Evolutionary conservation across 352 stramenopile genomes (phyloP).

Genomic region (Phytophthora melonis): DNA sequence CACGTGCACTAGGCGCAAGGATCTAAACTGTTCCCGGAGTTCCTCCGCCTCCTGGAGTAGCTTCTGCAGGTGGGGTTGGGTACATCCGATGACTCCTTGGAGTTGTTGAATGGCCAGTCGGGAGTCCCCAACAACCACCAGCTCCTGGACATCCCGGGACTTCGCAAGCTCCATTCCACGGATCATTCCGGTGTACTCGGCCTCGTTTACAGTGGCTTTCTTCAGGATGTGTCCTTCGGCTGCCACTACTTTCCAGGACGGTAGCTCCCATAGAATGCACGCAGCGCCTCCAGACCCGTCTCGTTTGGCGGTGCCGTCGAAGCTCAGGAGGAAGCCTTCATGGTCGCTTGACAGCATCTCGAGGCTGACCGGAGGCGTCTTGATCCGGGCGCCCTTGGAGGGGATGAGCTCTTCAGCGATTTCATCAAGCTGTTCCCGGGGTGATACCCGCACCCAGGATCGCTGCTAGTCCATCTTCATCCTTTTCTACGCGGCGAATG

Average conservation of each 20-base stretch:
- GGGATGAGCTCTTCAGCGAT: too few relatives aligned
- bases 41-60: slow-evolving; percentile 11
- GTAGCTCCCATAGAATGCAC: slow-evolving; percentile 8
- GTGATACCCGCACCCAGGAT: slow-evolving; percentile 1
- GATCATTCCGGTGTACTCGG: slow-evolving; percentile 6
- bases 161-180: not conserved
- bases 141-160: not conserved
- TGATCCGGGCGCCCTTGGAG: not conserved
- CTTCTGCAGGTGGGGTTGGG: slow-evolving; percentile 20
- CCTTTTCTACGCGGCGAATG: too few relatives aligned
- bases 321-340: not conserved
- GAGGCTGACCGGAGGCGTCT: not conserved
- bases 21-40: slow-evolving; percentile 5
- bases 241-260: not conserved
- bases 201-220: slow-evolving; percentile 8
- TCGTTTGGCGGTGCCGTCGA: slow-evolving; percentile 9
- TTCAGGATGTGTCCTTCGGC: not conserved
- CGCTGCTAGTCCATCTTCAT: slow-evolving; percentile 4
- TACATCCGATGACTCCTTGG: slow-evolving; percentile 10
- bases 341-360: slow-evolving; percentile 4
- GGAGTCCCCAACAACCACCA: slow-evolving; percentile 9
- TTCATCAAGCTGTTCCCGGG: too few relatives aligned
- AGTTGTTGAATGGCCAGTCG: slow-evolving; percentile 9
- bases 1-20: slow-evolving; percentile 18
- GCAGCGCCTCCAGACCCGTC: slow-evolving; percentile 4